These are phyloP conservation scores for Blastocladiella britannica DNA, from an alignment of 192 early-diverging fungal species.

Conservation along the genomic window DNA sequence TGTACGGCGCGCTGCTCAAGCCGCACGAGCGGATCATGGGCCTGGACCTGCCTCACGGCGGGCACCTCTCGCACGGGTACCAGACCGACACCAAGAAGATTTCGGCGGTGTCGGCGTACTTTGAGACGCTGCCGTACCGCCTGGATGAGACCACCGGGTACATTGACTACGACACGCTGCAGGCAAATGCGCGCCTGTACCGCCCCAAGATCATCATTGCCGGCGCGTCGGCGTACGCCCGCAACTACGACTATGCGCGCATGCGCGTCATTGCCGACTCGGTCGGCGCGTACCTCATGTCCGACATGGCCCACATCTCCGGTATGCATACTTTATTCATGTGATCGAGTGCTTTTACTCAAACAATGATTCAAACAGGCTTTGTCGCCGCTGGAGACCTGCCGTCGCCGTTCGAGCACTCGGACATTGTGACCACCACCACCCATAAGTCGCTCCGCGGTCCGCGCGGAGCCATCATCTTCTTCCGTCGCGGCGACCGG, in stretches of 20 bases:
- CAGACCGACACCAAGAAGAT: conserved; percentile 94
- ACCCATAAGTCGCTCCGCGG: conserved; percentile 97
- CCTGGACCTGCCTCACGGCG: conserved; percentile 89
- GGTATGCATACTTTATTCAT: conserved; percentile 13
- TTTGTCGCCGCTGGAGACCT: conserved; percentile 73
- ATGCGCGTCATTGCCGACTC: conserved; percentile 66
- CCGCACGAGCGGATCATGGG: conserved; percentile 98
- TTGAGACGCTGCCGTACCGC: conserved; percentile 90
- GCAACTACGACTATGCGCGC: conserved; percentile 80
- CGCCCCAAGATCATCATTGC: conserved; percentile 92
- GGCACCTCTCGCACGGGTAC: conserved; percentile 97
- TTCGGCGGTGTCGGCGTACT: conserved; percentile 81
- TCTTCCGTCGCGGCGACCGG: conserved; percentile 86
- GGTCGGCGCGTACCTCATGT: conserved; percentile 76
- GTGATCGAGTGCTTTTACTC: conserved; percentile 1
- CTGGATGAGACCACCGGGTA: conserved; percentile 69
- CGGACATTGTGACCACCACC: conserved; percentile 96
- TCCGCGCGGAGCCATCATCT: conserved; percentile 97
- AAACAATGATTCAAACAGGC: conserved; percentile 17
- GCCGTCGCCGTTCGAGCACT: conserved; percentile 70
- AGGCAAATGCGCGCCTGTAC: conserved; percentile 56
- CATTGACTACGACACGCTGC: conserved; percentile 83
- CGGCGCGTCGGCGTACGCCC: conserved; percentile 82
- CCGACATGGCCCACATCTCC: conserved; percentile 92
- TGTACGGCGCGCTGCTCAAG: conserved; percentile 83